These are phyloP conservation scores for Thraustotheca clavata DNA, from an alignment of 352 stramenopile genomes.

Conservation along the genomic window DNA sequence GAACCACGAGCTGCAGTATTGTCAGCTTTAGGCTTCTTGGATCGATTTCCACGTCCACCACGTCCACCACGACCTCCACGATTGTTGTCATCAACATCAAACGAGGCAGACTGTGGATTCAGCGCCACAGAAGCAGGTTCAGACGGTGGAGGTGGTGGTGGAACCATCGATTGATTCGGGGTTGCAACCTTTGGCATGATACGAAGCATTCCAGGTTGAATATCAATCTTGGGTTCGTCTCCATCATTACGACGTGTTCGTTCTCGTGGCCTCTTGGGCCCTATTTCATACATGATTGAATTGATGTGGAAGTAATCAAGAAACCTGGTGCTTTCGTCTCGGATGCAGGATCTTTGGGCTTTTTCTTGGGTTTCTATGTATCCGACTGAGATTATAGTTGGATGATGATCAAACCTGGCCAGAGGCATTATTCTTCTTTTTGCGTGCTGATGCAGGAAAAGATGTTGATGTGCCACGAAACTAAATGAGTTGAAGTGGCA, in stretches of 20 bases:
- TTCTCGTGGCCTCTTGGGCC: background rate
- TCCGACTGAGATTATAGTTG: background rate
- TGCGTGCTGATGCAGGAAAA: constrained; percentile 8
- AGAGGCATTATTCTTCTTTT: constrained; percentile 1
- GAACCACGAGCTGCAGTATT: background rate
- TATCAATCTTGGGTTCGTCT: background rate
- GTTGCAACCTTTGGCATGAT: constrained; percentile 15
- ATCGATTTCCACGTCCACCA: background rate
- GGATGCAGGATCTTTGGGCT: too few relatives aligned
- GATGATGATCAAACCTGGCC: background rate
- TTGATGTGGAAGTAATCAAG: too few relatives aligned
- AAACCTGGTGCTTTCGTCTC: too few relatives aligned
- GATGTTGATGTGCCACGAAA: constrained; percentile 24
- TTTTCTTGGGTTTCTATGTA: too few relatives aligned
- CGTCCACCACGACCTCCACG: constrained; percentile 3
- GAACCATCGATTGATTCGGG: background rate
- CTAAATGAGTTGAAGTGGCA: background rate
- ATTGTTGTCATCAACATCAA: background rate
- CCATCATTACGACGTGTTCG: background rate
- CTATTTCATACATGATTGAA: background rate
- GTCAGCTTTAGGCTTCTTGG: background rate
- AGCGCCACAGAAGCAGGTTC: background rate
- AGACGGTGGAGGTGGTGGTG: background rate
- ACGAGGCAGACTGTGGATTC: background rate
- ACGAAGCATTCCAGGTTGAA: constrained; percentile 18